Base-by-base conservation (phyloP, 345 rosid genomes). In the Eucalyptus leucophloia region DNA sequence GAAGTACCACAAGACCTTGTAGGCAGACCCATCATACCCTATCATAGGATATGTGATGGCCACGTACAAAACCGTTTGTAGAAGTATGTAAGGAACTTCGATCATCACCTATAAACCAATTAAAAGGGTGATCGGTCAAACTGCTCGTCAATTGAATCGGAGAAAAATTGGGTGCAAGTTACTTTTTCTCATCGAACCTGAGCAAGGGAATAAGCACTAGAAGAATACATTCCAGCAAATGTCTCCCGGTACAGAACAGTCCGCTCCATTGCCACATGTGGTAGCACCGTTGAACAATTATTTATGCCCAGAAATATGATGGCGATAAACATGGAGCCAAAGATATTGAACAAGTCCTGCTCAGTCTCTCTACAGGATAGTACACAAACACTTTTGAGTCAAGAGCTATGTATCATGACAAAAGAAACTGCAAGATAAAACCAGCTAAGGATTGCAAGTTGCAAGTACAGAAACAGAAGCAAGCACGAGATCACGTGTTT, bases 151-250 rank as follows among this genome's bases (percentile, higher is more conserved):
- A 49, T 34, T 24, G 87, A 26, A 88, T 47, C 16, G 1, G 67
- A 34, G 42, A 69, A 34, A 62, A 34, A 18, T 34, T 69, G 24
- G 34, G 6, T 34, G 44, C 44, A 34, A 69, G 44, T 69, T 18
- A 19, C 81, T 34, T 69, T 69, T 69, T 69, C 81, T 34, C 58
- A 9, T 80, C 47, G 5, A 34, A 93, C 97, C 94, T 95, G 98
- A 50, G 97, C 96, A 86, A 94, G 89, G 15, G 98, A 94, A 89
- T 92, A 95, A n/a, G 96, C 92, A 93, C 95, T 94, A 2, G 97
- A 90, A 62, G 98, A 95, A 93, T 96, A 96, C 98, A 95, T 97
- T 72, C 98, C 98, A 1, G 98, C 98, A 91, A 95, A 96, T 90
- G 94, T 94, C 91, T 97, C 98, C 0, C 98, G 92, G 89, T 96